A percentile compares a stretch with the other conserved stretches of the same genome.
phyloP scores from a whole-genome alignment of 768 basidiomycete genomes.

The Tulasnella sp. region DNA sequence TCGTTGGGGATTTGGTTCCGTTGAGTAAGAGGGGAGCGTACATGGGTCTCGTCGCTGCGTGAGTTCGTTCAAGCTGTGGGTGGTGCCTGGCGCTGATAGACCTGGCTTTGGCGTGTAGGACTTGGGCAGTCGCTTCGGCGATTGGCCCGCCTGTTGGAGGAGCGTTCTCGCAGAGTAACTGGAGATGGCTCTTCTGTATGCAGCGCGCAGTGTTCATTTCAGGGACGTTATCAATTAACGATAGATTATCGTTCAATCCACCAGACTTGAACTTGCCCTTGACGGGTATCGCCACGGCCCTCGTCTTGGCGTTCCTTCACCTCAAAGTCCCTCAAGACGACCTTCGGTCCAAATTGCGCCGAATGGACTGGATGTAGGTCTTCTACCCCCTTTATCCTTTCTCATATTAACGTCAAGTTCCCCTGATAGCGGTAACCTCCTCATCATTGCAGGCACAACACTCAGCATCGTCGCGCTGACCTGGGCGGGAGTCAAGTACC shows the following conservation, averaged over 20 bases:
- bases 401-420: not conserved
- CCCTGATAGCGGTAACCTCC: not conserved
- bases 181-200: slow-evolving; percentile 37
- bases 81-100: too few relatives aligned
- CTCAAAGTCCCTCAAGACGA: not conserved
- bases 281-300: not conserved
- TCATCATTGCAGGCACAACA: not conserved
- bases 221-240: too few relatives aligned
- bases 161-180: slow-evolving; percentile 24
- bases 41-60: too few relatives aligned
- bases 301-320: not conserved
- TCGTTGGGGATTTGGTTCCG: slow-evolving; percentile 36
- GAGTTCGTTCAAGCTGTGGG: too few relatives aligned
- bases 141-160: slow-evolving; percentile 29
- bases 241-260: too few relatives aligned
- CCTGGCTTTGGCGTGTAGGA: too few relatives aligned
- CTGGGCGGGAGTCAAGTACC: too few relatives aligned
- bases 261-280: slow-evolving; percentile 12
- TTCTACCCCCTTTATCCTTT: not conserved
- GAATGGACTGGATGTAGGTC: not conserved
- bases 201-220: not conserved
- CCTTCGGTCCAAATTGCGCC: not conserved
- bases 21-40: slow-evolving; percentile 33
- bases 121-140: slow-evolving; percentile 29
- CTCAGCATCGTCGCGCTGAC: not conserved